Evolutionary conservation across 2,329 filamentous ascomycete genomes (phyloP), one percentile per base, ranked within the genome.

Genomic region (Dothideomycetes sp.): DNA sequence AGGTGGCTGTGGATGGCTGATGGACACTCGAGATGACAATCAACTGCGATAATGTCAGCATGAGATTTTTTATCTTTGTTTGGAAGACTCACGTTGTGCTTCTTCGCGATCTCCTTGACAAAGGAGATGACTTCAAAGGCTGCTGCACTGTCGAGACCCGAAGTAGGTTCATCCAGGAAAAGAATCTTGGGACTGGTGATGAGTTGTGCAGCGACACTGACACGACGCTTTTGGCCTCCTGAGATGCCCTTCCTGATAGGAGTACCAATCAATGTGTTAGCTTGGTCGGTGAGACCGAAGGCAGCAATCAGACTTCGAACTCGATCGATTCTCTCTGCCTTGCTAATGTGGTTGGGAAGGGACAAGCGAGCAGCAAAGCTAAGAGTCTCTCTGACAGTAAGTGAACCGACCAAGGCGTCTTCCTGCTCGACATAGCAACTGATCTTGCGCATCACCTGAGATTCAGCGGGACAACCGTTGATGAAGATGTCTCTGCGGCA

Each of bases 351-450:
- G 16, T 64, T 62, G 15, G 67, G 65, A 4, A 81, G 51, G 45
- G 78, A 62, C 4, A 93, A 71, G 19, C 80, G 73, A 0, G 84
- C 82, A 0, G 84, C 81, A 58, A 93, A 93, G 47, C 78, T 65
- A 45, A 94, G 63, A 0, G 85, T 93, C 64, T 93, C 86, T 19
- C 73, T 69, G 7, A 89, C 83, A 0, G 85, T 93, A 48, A 93
- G 66, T 0, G 81, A 81, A 4, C 85, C 86, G 36, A 89, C 82
- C 10, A 93, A 69, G 1, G 84, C 80, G 65, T 94, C 86, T 49
- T 93, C 84, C 59, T 94, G 86, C 64, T 94, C 86, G 16, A 93
- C 86, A 54, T 87, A 93, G 33, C 77, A 77, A 41, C 75, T 81
- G 35, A 89, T 68, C 33, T 74, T 68, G 13, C 76, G 74, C 50